Evolutionary conservation across 345 rosid genomes (phyloP).

Genomic region (Salix exigua): DNA sequence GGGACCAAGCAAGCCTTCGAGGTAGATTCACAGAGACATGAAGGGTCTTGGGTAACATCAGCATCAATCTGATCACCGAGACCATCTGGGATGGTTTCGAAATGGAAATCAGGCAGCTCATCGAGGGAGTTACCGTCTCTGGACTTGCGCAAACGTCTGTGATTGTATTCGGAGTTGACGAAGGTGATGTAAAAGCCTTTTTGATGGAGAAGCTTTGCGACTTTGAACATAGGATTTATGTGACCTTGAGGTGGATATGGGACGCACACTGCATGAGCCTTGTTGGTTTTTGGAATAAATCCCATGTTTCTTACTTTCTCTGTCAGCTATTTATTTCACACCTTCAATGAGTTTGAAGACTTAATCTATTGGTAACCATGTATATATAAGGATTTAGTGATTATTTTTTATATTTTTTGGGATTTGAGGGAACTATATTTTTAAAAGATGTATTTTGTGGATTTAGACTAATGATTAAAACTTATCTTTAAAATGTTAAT

Average conservation of each 20-base stretch:
- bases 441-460: too few species aligned
- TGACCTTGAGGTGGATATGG: constrained; percentile 43
- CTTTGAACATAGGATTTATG: constrained; percentile 29
- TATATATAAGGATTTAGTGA: too few species aligned
- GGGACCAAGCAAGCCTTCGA: not conserved
- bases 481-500: too few species aligned
- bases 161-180: constrained; percentile 22
- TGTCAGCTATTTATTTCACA: too few species aligned
- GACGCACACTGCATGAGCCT: constrained; percentile 30
- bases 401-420: too few species aligned
- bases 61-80: not conserved
- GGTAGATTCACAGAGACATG: not conserved
- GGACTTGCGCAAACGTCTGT: not conserved
- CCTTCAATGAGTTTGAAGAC: too few species aligned
- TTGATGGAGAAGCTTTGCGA: constrained; percentile 36
- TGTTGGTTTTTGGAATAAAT: too few species aligned
- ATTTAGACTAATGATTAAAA: too few species aligned
- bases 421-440: too few species aligned
- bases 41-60: not conserved
- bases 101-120: not conserved
- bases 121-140: not conserved
- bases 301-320: too few species aligned
- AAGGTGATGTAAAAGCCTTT: constrained; percentile 41
- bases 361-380: too few species aligned
- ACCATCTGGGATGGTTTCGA: constrained; percentile 1